Base-by-base conservation (phyloP, 2,329 filamentous ascomycete species). In the Rhinocladiella mackenziei region DNA sequence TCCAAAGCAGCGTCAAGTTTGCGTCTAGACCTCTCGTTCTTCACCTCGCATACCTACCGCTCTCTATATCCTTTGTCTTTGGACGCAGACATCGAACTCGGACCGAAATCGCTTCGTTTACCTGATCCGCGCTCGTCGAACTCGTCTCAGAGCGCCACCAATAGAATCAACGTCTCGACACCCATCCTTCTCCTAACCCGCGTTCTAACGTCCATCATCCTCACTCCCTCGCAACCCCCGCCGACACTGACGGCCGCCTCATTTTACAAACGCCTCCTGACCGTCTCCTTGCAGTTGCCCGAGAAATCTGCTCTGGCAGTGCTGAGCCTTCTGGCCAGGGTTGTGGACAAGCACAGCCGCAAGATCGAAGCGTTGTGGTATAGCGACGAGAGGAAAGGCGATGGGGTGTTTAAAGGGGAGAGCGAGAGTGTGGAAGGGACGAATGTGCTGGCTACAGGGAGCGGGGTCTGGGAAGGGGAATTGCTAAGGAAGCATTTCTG, bases 381-480 rank as follows among this genome's bases (percentile, higher is more conserved):
- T 59, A 94, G 89, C 0, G 91, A 97, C 62, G 92, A 97, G 70
- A 76, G 91, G 37, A 85, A 86, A 62, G 91, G 91, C 5, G 91
- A 97, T 62, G 92, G 92, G 2, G 78, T 83, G 1, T 97, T 86
- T 60, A 84, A 89, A 65, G 75, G 88, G 1, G 64, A 83, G 31
- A 80, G 81, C 32, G 75, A 76, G 19, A 86, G 83, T 53, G 77
- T 94, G 3, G 91, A 96, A 65, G 82, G 79, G 5, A 89, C 84
- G 55, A 97, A 97, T 67, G 89, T 91, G 1, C 94, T 92, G 65
- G 86, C 89, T 0, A 49, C 50, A 2, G 56, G 56, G 2, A 80
- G 82, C 3, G 96, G 88, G 0, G 76, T 94, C 1, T 98, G 91
- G 92, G 92, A 97, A 63, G 89, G 87, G 0, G 92, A 97, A 69